Conservation (phyloP, 305 asterid species). For the Fraxinus sp. region DNA sequence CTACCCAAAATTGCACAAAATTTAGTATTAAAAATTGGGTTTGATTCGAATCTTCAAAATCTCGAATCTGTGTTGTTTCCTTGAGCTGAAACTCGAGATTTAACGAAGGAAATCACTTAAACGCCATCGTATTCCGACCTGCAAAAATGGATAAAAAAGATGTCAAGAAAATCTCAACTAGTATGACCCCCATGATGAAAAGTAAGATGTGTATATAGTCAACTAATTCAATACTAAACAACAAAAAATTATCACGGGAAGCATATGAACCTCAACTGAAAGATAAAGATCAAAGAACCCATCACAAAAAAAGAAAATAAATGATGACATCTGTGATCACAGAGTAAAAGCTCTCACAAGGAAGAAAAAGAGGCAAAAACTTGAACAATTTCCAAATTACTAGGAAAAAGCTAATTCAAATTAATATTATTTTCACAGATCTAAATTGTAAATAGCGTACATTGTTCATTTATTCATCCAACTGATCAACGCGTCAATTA, state of each 20-base stretch:
- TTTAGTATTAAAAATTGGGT: neutral
- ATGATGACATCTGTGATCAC: neutral
- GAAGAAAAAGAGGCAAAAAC: constrained; percentile 18
- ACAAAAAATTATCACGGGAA: constrained; percentile 25
- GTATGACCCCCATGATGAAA: neutral
- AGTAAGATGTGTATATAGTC: neutral
- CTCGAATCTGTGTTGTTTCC: neutral
- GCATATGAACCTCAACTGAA: constrained; percentile 35
- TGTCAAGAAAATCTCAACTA: constrained; percentile 7
- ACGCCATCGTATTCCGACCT: constrained; percentile 30
- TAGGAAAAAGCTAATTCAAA: constrained; percentile 15
- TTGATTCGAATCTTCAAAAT: neutral
- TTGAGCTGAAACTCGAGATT: neutral
- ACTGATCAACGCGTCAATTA: constrained; percentile 2
- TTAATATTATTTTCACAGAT: constrained; percentile 27
- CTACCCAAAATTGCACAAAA: neutral
- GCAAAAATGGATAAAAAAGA: constrained; percentile 26
- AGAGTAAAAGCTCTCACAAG: constrained; percentile 13
- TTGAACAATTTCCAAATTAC: constrained; percentile 21
- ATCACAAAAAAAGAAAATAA: constrained; percentile 6
- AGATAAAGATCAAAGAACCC: constrained; percentile 6
- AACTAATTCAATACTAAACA: neutral
- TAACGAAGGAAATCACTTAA: neutral
- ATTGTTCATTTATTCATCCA: neutral
- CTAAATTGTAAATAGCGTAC: constrained; percentile 10